A percentile compares a stretch with the other conserved stretches of the same genome.
phyloP scores from a whole-genome alignment of 768 basidiomycete genomes.

The Boletales sp. region DNA sequence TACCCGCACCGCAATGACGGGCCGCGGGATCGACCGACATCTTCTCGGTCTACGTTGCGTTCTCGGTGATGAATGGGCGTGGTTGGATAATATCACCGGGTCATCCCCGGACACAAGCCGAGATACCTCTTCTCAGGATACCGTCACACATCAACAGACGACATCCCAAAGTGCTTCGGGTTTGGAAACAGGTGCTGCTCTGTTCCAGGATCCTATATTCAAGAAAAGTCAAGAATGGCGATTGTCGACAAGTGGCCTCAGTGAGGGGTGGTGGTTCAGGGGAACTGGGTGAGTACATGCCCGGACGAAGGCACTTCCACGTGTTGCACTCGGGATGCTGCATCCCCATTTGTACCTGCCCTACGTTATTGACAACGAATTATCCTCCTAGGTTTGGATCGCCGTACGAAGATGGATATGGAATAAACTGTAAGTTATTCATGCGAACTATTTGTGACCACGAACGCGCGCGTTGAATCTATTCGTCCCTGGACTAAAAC shows the following conservation, averaged over 20 bases:
- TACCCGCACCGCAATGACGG: constrained; percentile 74
- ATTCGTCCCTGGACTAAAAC: too few relatives aligned
- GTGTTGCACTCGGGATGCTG: background rate
- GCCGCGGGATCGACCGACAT: constrained; percentile 86
- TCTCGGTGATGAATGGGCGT: constrained; percentile 37
- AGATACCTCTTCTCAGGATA: constrained; percentile 6
- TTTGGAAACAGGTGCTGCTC: constrained; percentile 15
- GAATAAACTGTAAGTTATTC: constrained; percentile 75
- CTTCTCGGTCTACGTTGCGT: constrained; percentile 78
- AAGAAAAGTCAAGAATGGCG: constrained; percentile 77
- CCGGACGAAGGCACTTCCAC: background rate
- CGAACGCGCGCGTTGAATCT: background rate
- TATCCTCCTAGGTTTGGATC: constrained; percentile 64
- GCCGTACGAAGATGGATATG: constrained; percentile 81
- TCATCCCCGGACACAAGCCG: background rate
- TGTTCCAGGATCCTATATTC: constrained; percentile 82
- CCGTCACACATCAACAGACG: background rate
- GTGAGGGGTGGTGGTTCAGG: constrained; percentile 79
- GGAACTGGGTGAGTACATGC: constrained; percentile 67
- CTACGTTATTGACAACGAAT: constrained; percentile 5
- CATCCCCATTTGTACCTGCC: background rate
- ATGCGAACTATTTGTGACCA: background rate
- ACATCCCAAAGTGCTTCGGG: background rate
- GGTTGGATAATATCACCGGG: constrained; percentile 19
- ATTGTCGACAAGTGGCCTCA: constrained; percentile 85